These are phyloP conservation scores for Meyerozyma elateridarum DNA, from an alignment of 1,139 yeast genomes.

Conservation along the genomic window DNA sequence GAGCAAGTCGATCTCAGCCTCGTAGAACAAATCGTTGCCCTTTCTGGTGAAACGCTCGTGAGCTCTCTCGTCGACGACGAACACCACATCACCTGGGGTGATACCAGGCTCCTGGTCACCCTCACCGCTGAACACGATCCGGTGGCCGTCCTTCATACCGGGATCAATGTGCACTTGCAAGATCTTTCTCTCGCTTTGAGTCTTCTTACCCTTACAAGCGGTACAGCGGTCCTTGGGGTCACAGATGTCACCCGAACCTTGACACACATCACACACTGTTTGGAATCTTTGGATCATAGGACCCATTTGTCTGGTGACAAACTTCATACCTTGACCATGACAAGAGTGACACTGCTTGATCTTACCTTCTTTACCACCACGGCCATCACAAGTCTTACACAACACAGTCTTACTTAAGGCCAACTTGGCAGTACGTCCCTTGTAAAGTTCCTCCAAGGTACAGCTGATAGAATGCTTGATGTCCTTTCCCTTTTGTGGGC, in stretches of 20 bases:
- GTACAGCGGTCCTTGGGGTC: conserved; percentile 88
- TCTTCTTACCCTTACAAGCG: conserved; percentile 84
- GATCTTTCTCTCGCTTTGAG: conserved; percentile 82
- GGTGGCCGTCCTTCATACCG: conserved; percentile 96
- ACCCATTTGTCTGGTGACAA: conserved; percentile 98
- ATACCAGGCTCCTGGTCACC: conserved; percentile 97
- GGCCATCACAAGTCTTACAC: conserved; percentile 87
- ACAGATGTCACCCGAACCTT: conserved; percentile 87
- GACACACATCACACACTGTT: conserved; percentile 88
- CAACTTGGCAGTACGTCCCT: conserved; percentile 91
- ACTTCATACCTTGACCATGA: conserved; percentile 86
- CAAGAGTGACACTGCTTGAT: conserved; percentile 85
- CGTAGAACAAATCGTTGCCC: conserved; percentile 83
- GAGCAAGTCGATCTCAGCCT: conserved; percentile 82
- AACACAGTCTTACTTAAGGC: conserved; percentile 89
- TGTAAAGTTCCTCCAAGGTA: conserved; percentile 87
- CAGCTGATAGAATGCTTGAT: conserved; percentile 85
- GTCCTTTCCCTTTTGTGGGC: conserved; percentile 87
- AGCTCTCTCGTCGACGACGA: conserved; percentile 84
- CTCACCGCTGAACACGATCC: conserved; percentile 86
- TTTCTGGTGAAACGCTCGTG: conserved; percentile 79
- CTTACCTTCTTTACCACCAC: conserved; percentile 92
- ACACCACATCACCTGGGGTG: conserved; percentile 94
- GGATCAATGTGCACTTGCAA: conserved; percentile 93
- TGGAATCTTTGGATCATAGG: conserved; percentile 98